Evolutionary conservation across 257 asterid species (phyloP).

Genomic region (Primulina huaijiensis): DNA sequence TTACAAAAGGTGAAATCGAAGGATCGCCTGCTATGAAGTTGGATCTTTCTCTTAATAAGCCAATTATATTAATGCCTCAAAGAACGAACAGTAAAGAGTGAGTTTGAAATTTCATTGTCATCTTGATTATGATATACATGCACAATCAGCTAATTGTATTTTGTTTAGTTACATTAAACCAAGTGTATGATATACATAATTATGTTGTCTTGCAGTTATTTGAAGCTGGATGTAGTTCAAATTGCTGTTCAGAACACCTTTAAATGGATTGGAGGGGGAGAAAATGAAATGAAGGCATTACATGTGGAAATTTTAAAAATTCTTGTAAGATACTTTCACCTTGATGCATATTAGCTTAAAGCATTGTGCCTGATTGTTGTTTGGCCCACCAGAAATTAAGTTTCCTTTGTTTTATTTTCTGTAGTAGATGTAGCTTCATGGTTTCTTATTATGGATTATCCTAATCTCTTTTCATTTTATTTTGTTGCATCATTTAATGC

Average conservation of each 20-base stretch:
- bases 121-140: constrained; percentile 4
- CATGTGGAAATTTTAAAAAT: constrained; percentile 73
- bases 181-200: constrained; percentile 7
- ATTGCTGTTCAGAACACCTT: constrained; percentile 84
- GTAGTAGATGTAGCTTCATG: not conserved
- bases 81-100: constrained; percentile 84
- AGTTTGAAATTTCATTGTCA: constrained; percentile 32
- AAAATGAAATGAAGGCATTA: constrained; percentile 69
- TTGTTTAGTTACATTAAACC: constrained; percentile 1
- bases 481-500: constrained; percentile 3
- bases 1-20: constrained; percentile 78
- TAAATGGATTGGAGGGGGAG: constrained; percentile 77
- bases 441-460: constrained; percentile 1
- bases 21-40: constrained; percentile 94
- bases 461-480: constrained; percentile 1
- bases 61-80: constrained; percentile 91
- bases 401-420: constrained; percentile 10
- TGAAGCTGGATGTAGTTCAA: constrained; percentile 96
- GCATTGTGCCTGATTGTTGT: constrained; percentile 14
- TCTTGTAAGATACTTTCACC: constrained; percentile 53
- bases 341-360: constrained; percentile 25
- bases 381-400: constrained; percentile 10
- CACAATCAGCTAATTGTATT: constrained; percentile 9
- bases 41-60: constrained; percentile 85
- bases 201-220: constrained; percentile 61